Percentiles rank a stretch among this genome's conserved stretches.
Conservation (phyloP, 2,329 filamentous ascomycete genomes). For the Huntiella abstrusa region DNA sequence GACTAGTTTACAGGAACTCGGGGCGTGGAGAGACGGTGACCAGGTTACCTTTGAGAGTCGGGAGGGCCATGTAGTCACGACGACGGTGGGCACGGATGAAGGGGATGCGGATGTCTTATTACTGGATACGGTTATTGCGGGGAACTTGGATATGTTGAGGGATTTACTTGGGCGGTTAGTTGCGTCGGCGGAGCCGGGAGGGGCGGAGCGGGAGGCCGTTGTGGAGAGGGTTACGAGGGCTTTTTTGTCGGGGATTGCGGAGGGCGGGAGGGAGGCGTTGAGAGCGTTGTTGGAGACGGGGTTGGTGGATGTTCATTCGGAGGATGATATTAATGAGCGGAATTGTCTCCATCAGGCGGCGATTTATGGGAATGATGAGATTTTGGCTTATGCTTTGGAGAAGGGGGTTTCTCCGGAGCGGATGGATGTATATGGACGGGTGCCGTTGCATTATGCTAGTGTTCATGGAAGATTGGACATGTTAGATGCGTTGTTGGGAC, state of each 20-base stretch:
- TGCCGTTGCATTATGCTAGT: constrained; percentile 88
- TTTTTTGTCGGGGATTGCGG: constrained; percentile 76
- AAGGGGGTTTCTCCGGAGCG: constrained; percentile 58
- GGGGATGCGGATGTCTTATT: constrained; percentile 78
- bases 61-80: constrained; percentile 45
- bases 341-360: constrained; percentile 95
- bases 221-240: constrained; percentile 70
- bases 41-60: constrained; percentile 60
- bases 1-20: constrained; percentile 83
- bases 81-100: constrained; percentile 57
- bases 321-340: constrained; percentile 93
- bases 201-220: constrained; percentile 32
- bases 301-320: constrained; percentile 74
- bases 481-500: constrained; percentile 52
- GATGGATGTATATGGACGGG: constrained; percentile 82
- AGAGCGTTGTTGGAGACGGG: constrained; percentile 60
- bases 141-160: constrained; percentile 56
- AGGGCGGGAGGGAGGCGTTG: constrained; percentile 61
- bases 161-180: constrained; percentile 65
- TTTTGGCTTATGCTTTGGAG: constrained; percentile 57
- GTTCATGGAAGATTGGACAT: constrained; percentile 82
- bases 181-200: constrained; percentile 32
- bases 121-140: constrained; percentile 67
- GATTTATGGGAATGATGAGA: constrained; percentile 70
- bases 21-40: constrained; percentile 93